Percentiles rank a stretch among this genome's conserved stretches.
Evolutionary conservation across 768 basidiomycete species (phyloP).

Genomic region (Cantharellus anzutake): DNA sequence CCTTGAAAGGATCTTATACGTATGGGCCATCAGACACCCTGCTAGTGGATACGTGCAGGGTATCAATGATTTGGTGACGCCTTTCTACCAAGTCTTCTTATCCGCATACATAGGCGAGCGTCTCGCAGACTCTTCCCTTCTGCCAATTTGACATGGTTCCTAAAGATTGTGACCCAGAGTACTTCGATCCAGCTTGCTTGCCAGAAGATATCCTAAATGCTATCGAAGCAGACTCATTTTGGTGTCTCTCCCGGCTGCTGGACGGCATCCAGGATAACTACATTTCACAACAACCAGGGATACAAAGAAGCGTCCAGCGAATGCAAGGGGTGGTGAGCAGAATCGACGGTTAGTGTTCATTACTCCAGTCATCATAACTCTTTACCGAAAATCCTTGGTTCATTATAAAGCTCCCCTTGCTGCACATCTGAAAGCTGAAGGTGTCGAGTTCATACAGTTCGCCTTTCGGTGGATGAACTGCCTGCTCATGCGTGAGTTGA

Average conservation of each 20-base stretch:
- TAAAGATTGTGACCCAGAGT: constrained; percentile 44
- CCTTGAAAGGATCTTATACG: constrained; percentile 87
- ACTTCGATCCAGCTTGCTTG: constrained; percentile 62
- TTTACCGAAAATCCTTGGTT: not conserved
- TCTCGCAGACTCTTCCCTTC: not conserved
- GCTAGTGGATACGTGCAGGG: constrained; percentile 98
- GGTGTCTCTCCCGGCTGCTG: constrained; percentile 88
- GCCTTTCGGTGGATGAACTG: constrained; percentile 99
- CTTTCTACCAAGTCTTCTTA: constrained; percentile 95
- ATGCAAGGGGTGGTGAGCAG: constrained; percentile 88
- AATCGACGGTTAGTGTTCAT: constrained; percentile 47
- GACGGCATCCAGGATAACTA: constrained; percentile 99
- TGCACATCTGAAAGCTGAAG: constrained; percentile 69
- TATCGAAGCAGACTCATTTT: constrained; percentile 93
- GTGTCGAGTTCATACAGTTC: constrained; percentile 99
- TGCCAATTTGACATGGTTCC: not conserved
- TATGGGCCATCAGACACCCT: constrained; percentile 98
- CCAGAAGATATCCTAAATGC: constrained; percentile 56
- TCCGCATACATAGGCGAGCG: constrained; percentile 77
- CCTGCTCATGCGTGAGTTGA: constrained; percentile 92
- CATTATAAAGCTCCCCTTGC: constrained; percentile 51
- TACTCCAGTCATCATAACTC: not conserved
- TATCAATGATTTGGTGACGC: constrained; percentile 94
- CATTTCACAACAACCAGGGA: constrained; percentile 90
- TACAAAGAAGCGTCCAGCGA: constrained; percentile 77